Evolutionary conservation across 1,139 yeast species (phyloP), one percentile per base, ranked within the genome.

Genomic region (Hyphopichia wangnamkhiaoensis): DNA sequence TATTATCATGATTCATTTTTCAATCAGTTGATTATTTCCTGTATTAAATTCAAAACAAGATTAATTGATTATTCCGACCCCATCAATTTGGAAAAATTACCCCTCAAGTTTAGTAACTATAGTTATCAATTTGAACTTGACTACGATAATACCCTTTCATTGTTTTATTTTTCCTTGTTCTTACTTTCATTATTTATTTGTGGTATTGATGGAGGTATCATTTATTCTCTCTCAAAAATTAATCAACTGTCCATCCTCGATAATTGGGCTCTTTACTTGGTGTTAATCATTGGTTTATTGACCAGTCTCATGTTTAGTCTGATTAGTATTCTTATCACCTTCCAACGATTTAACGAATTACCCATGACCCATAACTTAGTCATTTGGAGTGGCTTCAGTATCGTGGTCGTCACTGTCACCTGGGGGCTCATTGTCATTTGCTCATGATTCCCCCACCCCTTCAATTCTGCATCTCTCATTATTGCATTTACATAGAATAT

Each of bases 131-230:
- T 66, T 46, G 61, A 61, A 42, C 42, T 45, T 14, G 68, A 69
- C 43, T 69, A 66, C 46, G 75, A 71, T 45, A 57, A 56, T 42
- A 60, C 68, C 5, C 49, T 71, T 25, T 53, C 75, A 17, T 61
- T 62, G 44, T 57, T 69, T 37, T 70, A 70, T 50, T 65, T 71
- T 45, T 54, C 68, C 27, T 61, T 69, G 30, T 60, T 61, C 36
- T 53, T 68, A 33, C 51, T 67, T 17, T 61, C 72, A 28, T 46
- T 67, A 9, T 70, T 72, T 47, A 57, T 71, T 13, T 59, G 71
- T 10, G 74, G 76, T n/a, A 61, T 71, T 25, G 74, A 68, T 44
- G 50, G 67, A 23, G 78, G 77, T 3, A 67, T 71, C n/a, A 58
- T 71, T 10, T 67, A 64, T 48, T 70, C 32, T 53, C 71, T 6